A percentile compares a stretch with the other conserved stretches of the same genome.
Conservation (phyloP, 192 early-diverging fungal genomes). For the Backusella tarrabulga region DNA sequence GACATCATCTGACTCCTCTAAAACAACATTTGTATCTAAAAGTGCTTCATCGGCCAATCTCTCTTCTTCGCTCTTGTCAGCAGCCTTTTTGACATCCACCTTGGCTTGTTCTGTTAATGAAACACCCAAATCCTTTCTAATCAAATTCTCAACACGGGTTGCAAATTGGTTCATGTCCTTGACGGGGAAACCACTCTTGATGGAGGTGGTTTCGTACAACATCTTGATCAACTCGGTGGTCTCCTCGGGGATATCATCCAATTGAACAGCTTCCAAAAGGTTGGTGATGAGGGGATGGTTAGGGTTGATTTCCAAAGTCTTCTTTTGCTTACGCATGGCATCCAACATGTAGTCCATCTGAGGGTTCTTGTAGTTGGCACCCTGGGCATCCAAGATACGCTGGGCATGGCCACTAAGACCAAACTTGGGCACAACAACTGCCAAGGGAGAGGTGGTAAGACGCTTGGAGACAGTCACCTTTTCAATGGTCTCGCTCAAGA, state of each 20-base stretch:
- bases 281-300: conserved; percentile 59
- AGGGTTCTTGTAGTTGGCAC: conserved; percentile 34
- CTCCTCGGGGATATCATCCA: conserved; percentile 44
- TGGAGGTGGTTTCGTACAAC: conserved; percentile 62
- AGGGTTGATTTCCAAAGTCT: conserved; percentile 69
- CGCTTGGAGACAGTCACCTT: conserved; percentile 69
- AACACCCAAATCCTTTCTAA: conserved; percentile 49
- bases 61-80: conserved; percentile 31
- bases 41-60: conserved; percentile 18
- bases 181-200: conserved; percentile 60
- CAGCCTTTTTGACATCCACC: conserved; percentile 37
- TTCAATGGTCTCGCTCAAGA: conserved; percentile 50
- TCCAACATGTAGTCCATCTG: conserved; percentile 43
- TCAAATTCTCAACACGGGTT: conserved; percentile 51
- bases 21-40: conserved; percentile 20
- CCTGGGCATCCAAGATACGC: conserved; percentile 58
- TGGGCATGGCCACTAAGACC: conserved; percentile 70
- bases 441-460: conserved; percentile 75
- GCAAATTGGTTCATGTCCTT: conserved; percentile 56
- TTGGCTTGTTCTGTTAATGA: conserved; percentile 43
- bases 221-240: conserved; percentile 49
- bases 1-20: conserved; percentile 18
- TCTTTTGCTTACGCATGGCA: conserved; percentile 53
- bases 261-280: conserved; percentile 49
- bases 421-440: conserved; percentile 60